Evolutionary conservation across 345 rosid genomes (phyloP).

Genomic region (Camelina laxa): DNA sequence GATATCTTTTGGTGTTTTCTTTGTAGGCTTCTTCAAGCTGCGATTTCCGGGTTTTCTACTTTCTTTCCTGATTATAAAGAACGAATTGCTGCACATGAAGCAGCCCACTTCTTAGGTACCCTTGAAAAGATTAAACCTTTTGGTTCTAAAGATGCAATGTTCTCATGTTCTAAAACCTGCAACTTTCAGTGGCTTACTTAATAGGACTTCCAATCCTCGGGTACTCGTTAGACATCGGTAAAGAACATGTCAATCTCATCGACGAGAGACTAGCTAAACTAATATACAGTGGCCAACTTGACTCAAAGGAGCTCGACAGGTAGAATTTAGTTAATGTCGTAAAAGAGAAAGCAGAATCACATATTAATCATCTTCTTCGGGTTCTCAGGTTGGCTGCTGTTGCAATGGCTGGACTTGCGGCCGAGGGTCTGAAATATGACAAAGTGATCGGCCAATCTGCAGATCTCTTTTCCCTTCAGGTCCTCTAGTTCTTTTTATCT

Average conservation of each 20-base stretch:
- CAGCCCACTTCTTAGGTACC: slow-evolving; percentile 87
- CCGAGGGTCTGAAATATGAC: slow-evolving; percentile 88
- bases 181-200: slow-evolving; percentile 71
- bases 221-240: slow-evolving; percentile 89
- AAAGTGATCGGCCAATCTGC: slow-evolving; percentile 98
- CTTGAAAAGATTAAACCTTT: not conserved
- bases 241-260: slow-evolving; percentile 90
- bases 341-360: not conserved
- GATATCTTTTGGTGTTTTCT: slow-evolving; percentile 20
- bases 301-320: slow-evolving; percentile 87
- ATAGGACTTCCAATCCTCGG: slow-evolving; percentile 89
- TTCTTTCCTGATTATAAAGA: slow-evolving; percentile 91
- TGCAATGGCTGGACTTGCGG: slow-evolving; percentile 96
- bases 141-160: not conserved
- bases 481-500: slow-evolving; percentile 27
- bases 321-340: slow-evolving; percentile 24
- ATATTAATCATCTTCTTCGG: no score
- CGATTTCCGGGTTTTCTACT: slow-evolving; percentile 73
- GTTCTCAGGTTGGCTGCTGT: slow-evolving; percentile 75
- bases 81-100: slow-evolving; percentile 84
- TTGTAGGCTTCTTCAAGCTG: slow-evolving; percentile 86
- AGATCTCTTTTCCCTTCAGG: slow-evolving; percentile 97
- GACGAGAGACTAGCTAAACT: slow-evolving; percentile 77
- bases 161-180: slow-evolving; percentile 22
- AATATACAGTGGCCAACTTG: slow-evolving; percentile 92